Percentiles rank a stretch among this genome's conserved stretches.
Evolutionary conservation across 2,329 filamentous ascomycete genomes (phyloP).

Genomic region (Tothia fuscella): DNA sequence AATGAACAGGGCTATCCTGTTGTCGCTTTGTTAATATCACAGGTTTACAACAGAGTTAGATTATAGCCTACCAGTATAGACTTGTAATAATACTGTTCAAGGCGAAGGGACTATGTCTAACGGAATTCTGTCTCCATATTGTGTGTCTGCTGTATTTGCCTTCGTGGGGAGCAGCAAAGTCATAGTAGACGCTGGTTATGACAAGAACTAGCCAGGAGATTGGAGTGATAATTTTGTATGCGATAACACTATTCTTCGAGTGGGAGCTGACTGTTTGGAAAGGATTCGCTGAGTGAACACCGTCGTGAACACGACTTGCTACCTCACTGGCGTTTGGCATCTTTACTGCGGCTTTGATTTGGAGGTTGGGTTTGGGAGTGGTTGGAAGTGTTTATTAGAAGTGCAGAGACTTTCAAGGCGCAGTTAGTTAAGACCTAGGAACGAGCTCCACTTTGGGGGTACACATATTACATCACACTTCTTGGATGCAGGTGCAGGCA

Average conservation of each 20-base stretch:
- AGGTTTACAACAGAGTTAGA: not conserved
- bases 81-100: slow-evolving; percentile 51
- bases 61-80: slow-evolving; percentile 59
- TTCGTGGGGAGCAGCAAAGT: slow-evolving; percentile 46
- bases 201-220: slow-evolving; percentile 65
- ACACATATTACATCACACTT: no score
- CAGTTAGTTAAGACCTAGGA: no score
- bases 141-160: slow-evolving; percentile 32
- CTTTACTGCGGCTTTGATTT: no score
- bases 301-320: no score
- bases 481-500: no score
- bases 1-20: slow-evolving; percentile 50
- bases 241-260: slow-evolving; percentile 39
- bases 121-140: slow-evolving; percentile 64
- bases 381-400: no score
- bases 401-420: no score
- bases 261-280: slow-evolving; percentile 4
- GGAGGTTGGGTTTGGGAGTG: no score
- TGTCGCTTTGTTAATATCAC: not conserved
- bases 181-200: slow-evolving; percentile 63
- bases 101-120: slow-evolving; percentile 59
- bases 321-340: no score
- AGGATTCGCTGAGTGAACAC: slow-evolving; percentile 11
- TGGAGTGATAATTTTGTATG: slow-evolving; percentile 66
- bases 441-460: no score